These are phyloP conservation scores for Colletotrichum orbiculare DNA, from an alignment of 2,329 filamentous ascomycete species.

Conservation along the genomic window DNA sequence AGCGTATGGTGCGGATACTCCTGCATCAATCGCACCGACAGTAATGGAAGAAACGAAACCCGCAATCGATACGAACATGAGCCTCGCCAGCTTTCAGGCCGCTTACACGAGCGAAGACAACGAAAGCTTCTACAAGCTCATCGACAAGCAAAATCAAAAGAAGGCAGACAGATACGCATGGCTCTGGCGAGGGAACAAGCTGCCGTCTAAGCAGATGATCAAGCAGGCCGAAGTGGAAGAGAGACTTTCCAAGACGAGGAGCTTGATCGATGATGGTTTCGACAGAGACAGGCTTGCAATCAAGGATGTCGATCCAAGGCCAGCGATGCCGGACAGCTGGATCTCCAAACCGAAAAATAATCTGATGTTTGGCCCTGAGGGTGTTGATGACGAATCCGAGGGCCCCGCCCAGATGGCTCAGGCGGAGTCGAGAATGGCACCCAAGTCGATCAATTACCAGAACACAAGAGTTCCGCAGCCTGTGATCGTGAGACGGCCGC, in stretches of 20 bases:
- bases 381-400: conserved; percentile 66
- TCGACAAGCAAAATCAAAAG: conserved; percentile 91
- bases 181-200: conserved; percentile 89
- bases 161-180: conserved; percentile 86
- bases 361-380: conserved; percentile 86
- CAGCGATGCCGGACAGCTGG: conserved; percentile 83
- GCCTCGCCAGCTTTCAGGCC: conserved; percentile 85
- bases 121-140: conserved; percentile 91
- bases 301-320: conserved; percentile 75
- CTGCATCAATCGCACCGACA: conserved; percentile 64
- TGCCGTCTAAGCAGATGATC: conserved; percentile 82
- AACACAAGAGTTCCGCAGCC: conserved; percentile 82
- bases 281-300: conserved; percentile 70
- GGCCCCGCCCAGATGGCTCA: conserved; percentile 78
- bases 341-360: conserved; percentile 79
- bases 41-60: conserved; percentile 52
- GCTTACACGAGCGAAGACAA: conserved; percentile 99
- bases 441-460: conserved; percentile 81
- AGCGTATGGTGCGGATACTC: conserved; percentile 79
- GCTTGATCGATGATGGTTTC: conserved; percentile 66
- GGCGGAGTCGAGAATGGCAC: conserved; percentile 76
- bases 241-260: conserved; percentile 58
- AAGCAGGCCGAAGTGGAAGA: conserved; percentile 72
- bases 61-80: conserved; percentile 79
- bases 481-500: conserved; percentile 59